These are phyloP conservation scores for Pseudopediastrum boryanum DNA, from an alignment of 139 green algal genomes.

Conservation along the genomic window DNA sequence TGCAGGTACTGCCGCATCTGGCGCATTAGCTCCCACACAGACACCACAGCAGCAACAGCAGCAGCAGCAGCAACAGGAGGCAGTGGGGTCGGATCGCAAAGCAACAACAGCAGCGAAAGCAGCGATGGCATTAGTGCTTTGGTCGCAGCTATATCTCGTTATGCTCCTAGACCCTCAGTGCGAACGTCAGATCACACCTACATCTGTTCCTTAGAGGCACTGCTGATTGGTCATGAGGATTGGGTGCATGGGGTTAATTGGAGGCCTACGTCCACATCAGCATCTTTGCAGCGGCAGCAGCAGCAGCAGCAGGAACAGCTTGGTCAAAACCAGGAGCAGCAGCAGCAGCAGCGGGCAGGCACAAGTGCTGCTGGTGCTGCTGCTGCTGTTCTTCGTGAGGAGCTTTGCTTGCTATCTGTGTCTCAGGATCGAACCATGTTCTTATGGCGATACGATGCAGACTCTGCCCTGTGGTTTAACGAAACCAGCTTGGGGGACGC, in stretches of 20 bases:
- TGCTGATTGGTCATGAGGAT: slow-evolving; percentile 95
- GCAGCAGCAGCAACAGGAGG: neutral
- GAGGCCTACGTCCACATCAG: slow-evolving; percentile 47
- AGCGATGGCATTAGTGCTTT: slow-evolving; percentile 15
- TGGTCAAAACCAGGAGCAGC: slow-evolving; percentile 9
- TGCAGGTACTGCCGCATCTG: slow-evolving; percentile 61
- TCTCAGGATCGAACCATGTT: slow-evolving; percentile 97
- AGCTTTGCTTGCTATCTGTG: slow-evolving; percentile 78
- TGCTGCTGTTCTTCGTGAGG: neutral
- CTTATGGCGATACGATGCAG: slow-evolving; percentile 81
- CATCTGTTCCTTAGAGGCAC: slow-evolving; percentile 68
- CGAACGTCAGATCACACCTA: slow-evolving; percentile 7
- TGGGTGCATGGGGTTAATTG: slow-evolving; percentile 91
- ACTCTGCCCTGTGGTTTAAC: slow-evolving; percentile 85
- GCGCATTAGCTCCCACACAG: slow-evolving; percentile 41
- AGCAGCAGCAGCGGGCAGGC: neutral
- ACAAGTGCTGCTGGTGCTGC: neutral
- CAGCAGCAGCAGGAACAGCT: slow-evolving; percentile 12
- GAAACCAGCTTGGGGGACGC: slow-evolving; percentile 88
- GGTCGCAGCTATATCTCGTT: slow-evolving; percentile 50
- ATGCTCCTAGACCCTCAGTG: slow-evolving; percentile 58
- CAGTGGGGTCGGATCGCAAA: slow-evolving; percentile 11
- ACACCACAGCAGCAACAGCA: neutral
- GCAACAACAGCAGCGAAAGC: neutral
- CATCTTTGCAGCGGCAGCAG: slow-evolving; percentile 13